These are phyloP conservation scores for Pseudocercospora ulei DNA, from an alignment of 2,329 filamentous ascomycete genomes.

Conservation along the genomic window DNA sequence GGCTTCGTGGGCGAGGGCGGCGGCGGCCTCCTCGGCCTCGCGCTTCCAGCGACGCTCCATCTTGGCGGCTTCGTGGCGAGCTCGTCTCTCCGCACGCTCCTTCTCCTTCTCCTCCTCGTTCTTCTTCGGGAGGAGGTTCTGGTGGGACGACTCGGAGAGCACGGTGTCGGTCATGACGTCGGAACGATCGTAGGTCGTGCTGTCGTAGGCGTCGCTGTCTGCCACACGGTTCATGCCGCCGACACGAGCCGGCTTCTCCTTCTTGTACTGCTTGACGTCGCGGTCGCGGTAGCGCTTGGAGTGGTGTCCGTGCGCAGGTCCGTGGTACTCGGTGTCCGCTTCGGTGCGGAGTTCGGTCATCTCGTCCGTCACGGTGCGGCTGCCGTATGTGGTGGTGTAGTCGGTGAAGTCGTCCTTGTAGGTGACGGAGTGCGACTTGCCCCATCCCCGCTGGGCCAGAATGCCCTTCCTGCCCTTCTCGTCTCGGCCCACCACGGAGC, in stretches of 20 bases:
- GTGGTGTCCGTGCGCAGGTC: slow-evolving; percentile 27
- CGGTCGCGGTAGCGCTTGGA: slow-evolving; percentile 47
- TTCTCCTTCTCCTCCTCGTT: slow-evolving; percentile 32
- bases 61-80: slow-evolving; percentile 34
- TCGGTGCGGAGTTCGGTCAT: slow-evolving; percentile 31
- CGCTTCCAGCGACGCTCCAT: slow-evolving; percentile 36
- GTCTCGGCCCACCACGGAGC: slow-evolving; percentile 39
- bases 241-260: slow-evolving; percentile 76
- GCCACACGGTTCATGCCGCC: slow-evolving; percentile 77
- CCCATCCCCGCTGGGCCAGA: slow-evolving; percentile 35
- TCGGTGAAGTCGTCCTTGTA: slow-evolving; percentile 40
- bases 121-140: slow-evolving; percentile 30
- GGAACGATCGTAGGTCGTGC: slow-evolving; percentile 56
- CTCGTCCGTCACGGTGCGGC: slow-evolving; percentile 27
- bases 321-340: slow-evolving; percentile 21
- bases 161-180: slow-evolving; percentile 45
- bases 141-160: slow-evolving; percentile 41
- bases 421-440: slow-evolving; percentile 38
- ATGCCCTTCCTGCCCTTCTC: slow-evolving; percentile 39
- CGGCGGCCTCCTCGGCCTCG: slow-evolving; percentile 37
- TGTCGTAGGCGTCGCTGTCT: slow-evolving; percentile 72
- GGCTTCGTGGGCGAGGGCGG: slow-evolving; percentile 32
- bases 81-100: slow-evolving; percentile 36
- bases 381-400: slow-evolving; percentile 21
- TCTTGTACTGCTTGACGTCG: slow-evolving; percentile 71